Evolutionary conservation across 805 yeast species (phyloP).

Genomic region (Kuraishia capsulata): DNA sequence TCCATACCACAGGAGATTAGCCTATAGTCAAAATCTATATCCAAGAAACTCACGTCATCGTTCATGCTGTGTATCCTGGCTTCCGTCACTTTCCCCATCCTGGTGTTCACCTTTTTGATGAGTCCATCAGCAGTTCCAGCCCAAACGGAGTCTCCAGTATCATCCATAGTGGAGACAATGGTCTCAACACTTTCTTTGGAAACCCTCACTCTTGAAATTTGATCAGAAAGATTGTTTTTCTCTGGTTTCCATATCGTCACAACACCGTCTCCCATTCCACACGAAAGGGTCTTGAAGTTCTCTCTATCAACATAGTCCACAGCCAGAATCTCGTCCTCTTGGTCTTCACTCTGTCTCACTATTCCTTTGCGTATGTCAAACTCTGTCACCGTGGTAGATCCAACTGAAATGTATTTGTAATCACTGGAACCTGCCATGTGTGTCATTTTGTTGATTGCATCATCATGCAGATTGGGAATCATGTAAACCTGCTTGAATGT

Average conservation of each 20-base stretch:
- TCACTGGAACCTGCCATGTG: slow-evolving; percentile 63
- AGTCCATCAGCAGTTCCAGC: slow-evolving; percentile 75
- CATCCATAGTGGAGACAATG: slow-evolving; percentile 46
- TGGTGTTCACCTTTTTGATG: slow-evolving; percentile 58
- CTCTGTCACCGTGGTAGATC: slow-evolving; percentile 72
- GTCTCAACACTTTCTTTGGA: slow-evolving; percentile 66
- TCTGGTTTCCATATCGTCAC: slow-evolving; percentile 78
- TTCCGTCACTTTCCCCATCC: slow-evolving; percentile 54
- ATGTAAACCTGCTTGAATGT: slow-evolving; percentile 40
- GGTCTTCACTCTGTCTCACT: slow-evolving; percentile 68
- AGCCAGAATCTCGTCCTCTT: slow-evolving; percentile 84
- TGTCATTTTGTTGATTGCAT: slow-evolving; percentile 66
- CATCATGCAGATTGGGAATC: slow-evolving; percentile 57
- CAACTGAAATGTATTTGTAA: slow-evolving; percentile 71
- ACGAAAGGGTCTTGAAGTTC: slow-evolving; percentile 54
- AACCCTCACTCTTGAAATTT: slow-evolving; percentile 65
- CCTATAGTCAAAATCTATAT: slow-evolving; percentile 74
- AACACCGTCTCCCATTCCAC: slow-evolving; percentile 89
- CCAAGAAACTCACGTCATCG: slow-evolving; percentile 74
- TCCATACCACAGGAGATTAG: slow-evolving; percentile 82
- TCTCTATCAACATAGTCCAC: slow-evolving; percentile 55
- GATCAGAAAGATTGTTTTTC: slow-evolving; percentile 65
- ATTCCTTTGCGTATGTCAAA: slow-evolving; percentile 73
- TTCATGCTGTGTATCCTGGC: slow-evolving; percentile 53
- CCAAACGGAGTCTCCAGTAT: slow-evolving; percentile 52